These are phyloP conservation scores for Entomortierella lignicola DNA, from an alignment of 192 early-diverging fungal genomes.

Conservation along the genomic window DNA sequence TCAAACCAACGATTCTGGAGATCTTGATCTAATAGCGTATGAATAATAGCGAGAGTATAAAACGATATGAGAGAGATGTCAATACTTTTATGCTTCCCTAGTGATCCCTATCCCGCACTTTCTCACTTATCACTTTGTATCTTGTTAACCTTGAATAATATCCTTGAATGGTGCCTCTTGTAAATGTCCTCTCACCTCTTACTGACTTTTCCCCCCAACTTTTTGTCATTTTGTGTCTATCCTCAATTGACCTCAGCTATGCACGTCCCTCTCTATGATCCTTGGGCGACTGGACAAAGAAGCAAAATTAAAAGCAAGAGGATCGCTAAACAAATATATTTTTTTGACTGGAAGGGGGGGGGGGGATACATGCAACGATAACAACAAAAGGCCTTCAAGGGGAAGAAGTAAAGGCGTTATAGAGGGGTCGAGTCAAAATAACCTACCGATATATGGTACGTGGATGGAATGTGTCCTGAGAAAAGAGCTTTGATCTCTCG, in stretches of 20 bases:
- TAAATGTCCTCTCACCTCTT: too few species aligned
- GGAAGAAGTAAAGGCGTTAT: not conserved
- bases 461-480: conserved; percentile 63
- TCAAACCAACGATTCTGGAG: conserved; percentile 92
- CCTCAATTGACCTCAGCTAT: not conserved
- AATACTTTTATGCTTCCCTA: too few species aligned
- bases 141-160: too few species aligned
- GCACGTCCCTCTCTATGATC: not conserved
- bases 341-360: not conserved
- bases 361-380: too few species aligned
- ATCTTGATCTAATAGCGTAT: conserved; percentile 67
- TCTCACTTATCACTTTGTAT: too few species aligned
- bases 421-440: too few species aligned
- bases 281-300: not conserved
- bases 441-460: conserved; percentile 69
- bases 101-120: too few species aligned
- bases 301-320: not conserved
- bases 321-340: not conserved
- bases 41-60: too few species aligned
- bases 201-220: too few species aligned
- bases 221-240: not conserved
- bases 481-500: conserved; percentile 19
- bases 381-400: not conserved
- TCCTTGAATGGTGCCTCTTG: too few species aligned
- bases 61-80: too few species aligned